Base-by-base conservation (phyloP, 768 basidiomycete species). In the Pleurotus sapidus region DNA sequence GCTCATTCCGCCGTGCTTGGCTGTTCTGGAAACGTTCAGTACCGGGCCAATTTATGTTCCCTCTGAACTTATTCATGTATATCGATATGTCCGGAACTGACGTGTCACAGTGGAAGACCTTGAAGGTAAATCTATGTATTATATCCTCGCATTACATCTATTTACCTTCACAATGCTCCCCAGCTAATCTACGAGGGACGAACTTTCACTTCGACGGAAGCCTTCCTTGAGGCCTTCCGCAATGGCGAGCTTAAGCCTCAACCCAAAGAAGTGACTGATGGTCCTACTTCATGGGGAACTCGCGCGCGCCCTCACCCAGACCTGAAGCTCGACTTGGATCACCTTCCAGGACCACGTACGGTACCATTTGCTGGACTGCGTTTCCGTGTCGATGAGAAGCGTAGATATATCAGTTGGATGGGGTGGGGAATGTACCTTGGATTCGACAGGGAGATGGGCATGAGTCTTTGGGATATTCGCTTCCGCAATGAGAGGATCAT, bases 371-470 rank as follows among this genome's bases (percentile, higher is more conserved):
- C 78, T 9, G 86, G 87, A 0, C 64, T 80, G 58, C 74, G 86
- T 4, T 87, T 80, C 65, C 71, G 82, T 46, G 78, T 87, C 2
- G 81, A 88, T 61, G 63, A 63, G 20, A 73, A 74, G 37, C 68
- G 71, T 46, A 75, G 82, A 60, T 86, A 81, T 59, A 67, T 88
- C 15, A 82, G 76, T 46, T 88, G 86, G 86, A 82, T 88, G 82
- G 83, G 83, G 2, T 87, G 84, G 84, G 73, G 76, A 0, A 56
- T 86, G 67, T 86, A 80, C 59, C 71, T 86, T 37, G 79, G 82
- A 48, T 87, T 87, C 63, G 83, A 84, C 55, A 67, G 84, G 24
- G 87, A 87, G 62, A 87, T 87, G 84, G 87, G 84, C 14, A 60
- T 85, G 59, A 79, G 75, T 57, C 67, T 86, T 17, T 87, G 82